Percentiles rank a stretch among this genome's conserved stretches.
phyloP scores from a whole-genome alignment of 306 rosid species.

The Trifolium pratense region DNA sequence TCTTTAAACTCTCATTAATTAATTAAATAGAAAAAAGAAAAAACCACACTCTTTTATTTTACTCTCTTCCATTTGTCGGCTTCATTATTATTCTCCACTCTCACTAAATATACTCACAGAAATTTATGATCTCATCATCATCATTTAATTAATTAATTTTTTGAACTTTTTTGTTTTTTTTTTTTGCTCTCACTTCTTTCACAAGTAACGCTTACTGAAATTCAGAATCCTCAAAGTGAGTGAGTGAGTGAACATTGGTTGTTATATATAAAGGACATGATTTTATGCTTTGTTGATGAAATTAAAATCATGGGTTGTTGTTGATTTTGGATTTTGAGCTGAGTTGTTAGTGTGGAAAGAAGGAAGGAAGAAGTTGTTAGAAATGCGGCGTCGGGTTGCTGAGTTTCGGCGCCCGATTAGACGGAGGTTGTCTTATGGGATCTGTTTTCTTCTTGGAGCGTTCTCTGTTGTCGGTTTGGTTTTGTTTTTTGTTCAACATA shows the following conservation, averaged over 20 bases:
- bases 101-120: not conserved
- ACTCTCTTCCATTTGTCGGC: constrained; percentile 26
- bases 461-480: constrained; percentile 68
- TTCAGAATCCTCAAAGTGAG: not conserved
- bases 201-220: constrained; percentile 2
- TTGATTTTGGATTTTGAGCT: constrained; percentile 41
- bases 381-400: constrained; percentile 92
- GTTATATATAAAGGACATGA: not conserved
- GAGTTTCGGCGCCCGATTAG: constrained; percentile 93
- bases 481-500: constrained; percentile 75
- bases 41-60: not conserved
- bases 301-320: constrained; percentile 41
- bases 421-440: constrained; percentile 75
- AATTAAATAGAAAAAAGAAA: not conserved
- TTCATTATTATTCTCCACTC: constrained; percentile 32
- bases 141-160: not conserved
- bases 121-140: not conserved
- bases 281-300: constrained; percentile 41
- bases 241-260: not conserved
- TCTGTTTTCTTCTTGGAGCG: constrained; percentile 76
- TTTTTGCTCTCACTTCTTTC: constrained; percentile 9
- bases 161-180: no score
- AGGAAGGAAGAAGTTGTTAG: constrained; percentile 39
- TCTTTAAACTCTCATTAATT: not conserved
- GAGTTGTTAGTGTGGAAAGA: constrained; percentile 34